A percentile compares a stretch with the other conserved stretches of the same genome.
phyloP scores from a whole-genome alignment of 1,284 basidiomycete genomes.

The Entoloma clypeatum region DNA sequence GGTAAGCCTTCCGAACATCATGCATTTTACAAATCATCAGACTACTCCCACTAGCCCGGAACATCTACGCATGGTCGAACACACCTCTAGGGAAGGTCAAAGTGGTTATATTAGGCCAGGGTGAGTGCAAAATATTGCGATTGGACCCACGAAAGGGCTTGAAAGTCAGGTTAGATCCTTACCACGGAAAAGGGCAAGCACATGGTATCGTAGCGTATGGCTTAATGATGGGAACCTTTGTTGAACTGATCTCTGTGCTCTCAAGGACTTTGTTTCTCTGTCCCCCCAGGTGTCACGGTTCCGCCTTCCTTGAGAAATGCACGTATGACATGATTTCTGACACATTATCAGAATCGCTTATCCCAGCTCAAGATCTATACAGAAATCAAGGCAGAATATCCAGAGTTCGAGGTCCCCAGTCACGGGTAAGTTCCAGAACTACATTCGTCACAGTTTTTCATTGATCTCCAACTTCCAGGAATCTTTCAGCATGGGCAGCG shows the following conservation, averaged over 20 bases:
- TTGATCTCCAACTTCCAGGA: conserved; percentile 42
- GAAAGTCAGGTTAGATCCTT: conserved; percentile 49
- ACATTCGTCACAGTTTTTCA: conserved; percentile 4
- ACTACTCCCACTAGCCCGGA: conserved; percentile 42
- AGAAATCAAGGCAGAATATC: conserved; percentile 82
- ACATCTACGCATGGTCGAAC: conserved; percentile 82
- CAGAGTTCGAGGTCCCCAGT: conserved; percentile 73
- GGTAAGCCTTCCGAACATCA: conserved; percentile 40
- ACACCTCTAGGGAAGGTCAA: conserved; percentile 75
- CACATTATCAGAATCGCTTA: conserved; percentile 3
- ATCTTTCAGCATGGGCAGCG: conserved; percentile 80
- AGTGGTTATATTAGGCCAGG: conserved; percentile 77
- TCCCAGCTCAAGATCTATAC: conserved; percentile 69
- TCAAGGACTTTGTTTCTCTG: conserved; percentile 82
- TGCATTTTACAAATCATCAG: conserved; percentile 10
- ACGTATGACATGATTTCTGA: conserved; percentile 21
- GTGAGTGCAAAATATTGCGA: conserved; percentile 20
- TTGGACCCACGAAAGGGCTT: conserved; percentile 8
- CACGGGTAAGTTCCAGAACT: conserved; percentile 65
- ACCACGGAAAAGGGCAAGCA: conserved; percentile 65
- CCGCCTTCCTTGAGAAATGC: conserved; percentile 84
- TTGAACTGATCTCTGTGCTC: conserved; percentile 12
- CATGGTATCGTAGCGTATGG: conserved; percentile 47
- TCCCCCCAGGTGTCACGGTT: conserved; percentile 65
- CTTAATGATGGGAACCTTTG: conserved; percentile 3